phyloP scores from a whole-genome alignment of 2,329 filamentous ascomycete species.

The Colletotrichum sp. region DNA sequence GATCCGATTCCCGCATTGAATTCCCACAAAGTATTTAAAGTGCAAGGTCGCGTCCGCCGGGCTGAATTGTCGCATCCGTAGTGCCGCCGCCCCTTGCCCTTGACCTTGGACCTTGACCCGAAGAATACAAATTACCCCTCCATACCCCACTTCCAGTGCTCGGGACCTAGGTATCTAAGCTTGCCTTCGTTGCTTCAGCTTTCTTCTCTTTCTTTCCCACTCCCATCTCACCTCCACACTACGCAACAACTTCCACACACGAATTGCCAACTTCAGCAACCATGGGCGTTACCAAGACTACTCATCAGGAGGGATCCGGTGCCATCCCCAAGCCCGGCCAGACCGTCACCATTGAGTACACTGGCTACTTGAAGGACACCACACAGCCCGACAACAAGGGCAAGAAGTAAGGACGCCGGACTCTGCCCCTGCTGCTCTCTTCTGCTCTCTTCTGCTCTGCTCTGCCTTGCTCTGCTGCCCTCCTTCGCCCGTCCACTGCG shows the following conservation, averaged over 20 bases:
- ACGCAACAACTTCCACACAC: background rate
- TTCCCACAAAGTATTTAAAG: background rate
- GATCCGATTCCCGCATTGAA: background rate
- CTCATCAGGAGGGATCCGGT: constrained; percentile 65
- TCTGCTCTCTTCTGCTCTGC: background rate
- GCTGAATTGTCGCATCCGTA: background rate
- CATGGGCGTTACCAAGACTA: constrained; percentile 78
- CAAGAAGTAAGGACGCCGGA: constrained; percentile 59
- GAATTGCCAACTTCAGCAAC: constrained; percentile 28
- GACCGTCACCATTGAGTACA: constrained; percentile 87
- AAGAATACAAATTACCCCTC: constrained; percentile 12
- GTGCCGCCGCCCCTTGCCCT: background rate
- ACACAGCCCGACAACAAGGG: constrained; percentile 69
- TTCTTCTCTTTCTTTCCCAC: background rate
- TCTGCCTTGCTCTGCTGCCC: background rate
- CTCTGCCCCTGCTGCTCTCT: background rate
- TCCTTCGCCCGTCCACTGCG: background rate
- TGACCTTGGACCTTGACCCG: background rate
- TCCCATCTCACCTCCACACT: background rate
- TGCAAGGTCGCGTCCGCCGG: background rate
- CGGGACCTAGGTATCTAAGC: background rate
- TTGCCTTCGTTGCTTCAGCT: background rate
- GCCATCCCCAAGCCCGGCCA: constrained; percentile 70
- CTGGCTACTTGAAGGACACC: constrained; percentile 80
- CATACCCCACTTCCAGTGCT: constrained; percentile 15